Percentiles rank a stretch among this genome's conserved stretches.
phyloP scores from a whole-genome alignment of 2,329 filamentous ascomycete genomes.

The Colletotrichum higginsianum region DNA sequence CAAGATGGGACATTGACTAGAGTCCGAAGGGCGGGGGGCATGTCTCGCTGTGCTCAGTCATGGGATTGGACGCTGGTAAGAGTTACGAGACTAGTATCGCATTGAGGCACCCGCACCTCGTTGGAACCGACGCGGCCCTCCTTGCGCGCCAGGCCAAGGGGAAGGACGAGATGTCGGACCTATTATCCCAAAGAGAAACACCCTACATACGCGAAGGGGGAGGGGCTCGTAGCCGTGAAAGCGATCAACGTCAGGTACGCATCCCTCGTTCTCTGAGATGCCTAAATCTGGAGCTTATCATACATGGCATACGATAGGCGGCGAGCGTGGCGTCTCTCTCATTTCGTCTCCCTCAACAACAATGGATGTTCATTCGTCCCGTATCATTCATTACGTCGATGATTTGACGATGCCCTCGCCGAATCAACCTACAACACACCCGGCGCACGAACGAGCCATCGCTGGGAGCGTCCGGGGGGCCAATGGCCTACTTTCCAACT shows the following conservation, averaged over 20 bases:
- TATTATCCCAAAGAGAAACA: constrained; percentile 30
- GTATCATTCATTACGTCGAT: background rate
- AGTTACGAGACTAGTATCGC: background rate
- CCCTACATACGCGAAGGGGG: constrained; percentile 1
- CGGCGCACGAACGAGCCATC: background rate
- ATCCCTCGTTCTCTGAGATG: background rate
- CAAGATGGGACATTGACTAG: background rate
- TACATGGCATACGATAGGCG: background rate
- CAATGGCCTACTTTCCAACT: background rate
- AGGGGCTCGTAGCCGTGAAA: constrained; percentile 9
- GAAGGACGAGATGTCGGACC: constrained; percentile 25
- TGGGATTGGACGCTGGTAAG: constrained; percentile 15
- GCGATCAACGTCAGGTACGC: constrained; percentile 26
- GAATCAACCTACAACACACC: constrained; percentile 5
- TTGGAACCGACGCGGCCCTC: background rate
- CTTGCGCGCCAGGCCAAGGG: constrained; percentile 24
- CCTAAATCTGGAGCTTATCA: background rate
- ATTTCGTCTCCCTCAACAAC: background rate
- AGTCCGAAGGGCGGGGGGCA: constrained; percentile 3
- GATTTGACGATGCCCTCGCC: constrained; percentile 8
- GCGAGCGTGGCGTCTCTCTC: background rate
- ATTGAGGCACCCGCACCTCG: constrained; percentile 13
- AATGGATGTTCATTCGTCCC: background rate
- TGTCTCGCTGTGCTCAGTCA: background rate
- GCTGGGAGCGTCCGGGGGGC: background rate